Base-by-base conservation (phyloP, 345 rosid species). In the Linum usitatissimum region DNA sequence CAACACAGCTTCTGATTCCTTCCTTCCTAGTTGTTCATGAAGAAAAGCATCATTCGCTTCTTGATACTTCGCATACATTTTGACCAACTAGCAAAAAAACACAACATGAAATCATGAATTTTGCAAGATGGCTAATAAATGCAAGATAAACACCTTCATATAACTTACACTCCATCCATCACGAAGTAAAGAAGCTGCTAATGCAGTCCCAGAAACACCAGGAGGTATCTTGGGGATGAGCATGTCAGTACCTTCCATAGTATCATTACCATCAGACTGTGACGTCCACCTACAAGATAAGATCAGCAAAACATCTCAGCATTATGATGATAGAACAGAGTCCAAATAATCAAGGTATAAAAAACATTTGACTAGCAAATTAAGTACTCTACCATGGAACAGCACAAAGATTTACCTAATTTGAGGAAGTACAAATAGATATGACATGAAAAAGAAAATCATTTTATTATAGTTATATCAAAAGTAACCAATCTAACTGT, bases 81-180 rank as follows among this genome's bases (percentile, higher is more conserved):
- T 93, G 57, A 86, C 91, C 64, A 89, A 83, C 99, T 90, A 65
- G 65, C 70, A 34, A 10, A 28, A 38, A 8, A 48, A 67, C 18
- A 30, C 57, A 62, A 23, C n/a, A 57, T 9, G 6, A 9, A 60
- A n/a, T 21, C 48, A 66, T 55, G 38, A 10, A 10, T 1, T 34
- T 31, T 45, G 18, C 21, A 51, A 57, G 10, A 62, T n/a, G n/a
- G 59, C n/a, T 12, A 5, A 36, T 9, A 13, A 13, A 4, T 17
- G 45, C 30, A 56, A 68, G 42, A 66, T 8, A 48, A 20, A 59
- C 62, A 68, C 66, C 6, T 23, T 55, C 59, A 45, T 58, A 57
- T n/a, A 70, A 78, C 95, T 84, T 74, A 92, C 98, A 81, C 98
- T 92, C 98, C 98, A 92, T 56, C 98, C 98, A 72, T 92, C 98